Conservation (phyloP, 495 filamentous ascomycete genomes). For the Aspergillus sclerotiicarbonarius region DNA sequence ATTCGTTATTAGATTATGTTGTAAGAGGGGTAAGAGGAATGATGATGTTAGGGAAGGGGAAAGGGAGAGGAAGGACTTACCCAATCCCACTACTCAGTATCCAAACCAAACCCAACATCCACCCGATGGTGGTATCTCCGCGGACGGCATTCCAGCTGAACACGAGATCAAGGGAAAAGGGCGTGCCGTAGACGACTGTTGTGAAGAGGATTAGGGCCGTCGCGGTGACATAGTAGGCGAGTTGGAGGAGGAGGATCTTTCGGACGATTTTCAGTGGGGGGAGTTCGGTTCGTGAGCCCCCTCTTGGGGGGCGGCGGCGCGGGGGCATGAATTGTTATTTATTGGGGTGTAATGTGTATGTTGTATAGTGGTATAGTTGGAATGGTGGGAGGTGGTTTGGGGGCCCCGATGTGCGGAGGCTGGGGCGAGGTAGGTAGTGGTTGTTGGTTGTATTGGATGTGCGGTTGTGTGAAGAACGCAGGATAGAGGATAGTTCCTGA, state of each 20-base stretch:
- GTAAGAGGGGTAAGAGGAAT: not conserved
- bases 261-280: constrained; percentile 79
- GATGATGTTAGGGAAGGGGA: not conserved
- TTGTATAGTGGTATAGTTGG: not conserved
- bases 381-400: not conserved
- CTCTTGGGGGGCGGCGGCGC: constrained; percentile 73
- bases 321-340: constrained; percentile 59
- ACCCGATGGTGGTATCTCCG: constrained; percentile 88
- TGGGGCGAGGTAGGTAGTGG: no score
- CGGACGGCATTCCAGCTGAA: constrained; percentile 79
- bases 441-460: no score
- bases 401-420: no score
- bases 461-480: no score
- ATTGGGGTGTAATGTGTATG: not conserved
- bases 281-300: constrained; percentile 77
- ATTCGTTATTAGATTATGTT: not conserved
- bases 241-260: constrained; percentile 86
- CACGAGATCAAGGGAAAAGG: constrained; percentile 68
- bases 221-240: constrained; percentile 74
- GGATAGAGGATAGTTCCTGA: no score
- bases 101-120: constrained; percentile 88
- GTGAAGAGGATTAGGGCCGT: constrained; percentile 84
- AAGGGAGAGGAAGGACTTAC: constrained; percentile 64
- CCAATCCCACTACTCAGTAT: constrained; percentile 71
- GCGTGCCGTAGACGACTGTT: constrained; percentile 72